Evolutionary conservation across 148 eudicot species (phyloP).

Genomic region (Linanthus parryae): DNA sequence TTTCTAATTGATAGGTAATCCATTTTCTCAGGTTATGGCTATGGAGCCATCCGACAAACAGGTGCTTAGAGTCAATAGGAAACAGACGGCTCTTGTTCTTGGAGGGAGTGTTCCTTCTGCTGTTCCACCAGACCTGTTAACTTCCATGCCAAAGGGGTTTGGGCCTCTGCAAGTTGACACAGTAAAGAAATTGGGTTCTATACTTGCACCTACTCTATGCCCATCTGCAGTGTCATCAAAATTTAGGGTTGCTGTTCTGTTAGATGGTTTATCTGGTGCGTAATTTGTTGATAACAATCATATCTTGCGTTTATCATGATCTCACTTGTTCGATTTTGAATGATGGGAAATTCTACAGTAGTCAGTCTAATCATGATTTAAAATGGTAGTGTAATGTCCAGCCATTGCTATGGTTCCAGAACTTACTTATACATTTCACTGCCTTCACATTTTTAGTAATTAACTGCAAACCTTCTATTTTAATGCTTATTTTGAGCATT

Average conservation of each 20-base stretch:
- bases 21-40: constrained; percentile 68
- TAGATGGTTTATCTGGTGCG: constrained; percentile 78
- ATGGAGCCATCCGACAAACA: constrained; percentile 78
- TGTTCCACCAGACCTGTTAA: constrained; percentile 66
- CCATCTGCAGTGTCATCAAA: constrained; percentile 81
- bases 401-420: too few relatives aligned
- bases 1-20: too few relatives aligned
- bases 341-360: too few relatives aligned
- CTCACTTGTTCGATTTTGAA: too few relatives aligned
- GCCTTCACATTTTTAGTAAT: too few relatives aligned
- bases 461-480: too few relatives aligned
- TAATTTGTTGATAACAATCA: constrained; percentile 4
- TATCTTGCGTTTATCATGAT: neutral
- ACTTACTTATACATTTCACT: too few relatives aligned
- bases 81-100: constrained; percentile 88
- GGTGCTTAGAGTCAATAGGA: constrained; percentile 57
- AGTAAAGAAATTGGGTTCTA: constrained; percentile 55
- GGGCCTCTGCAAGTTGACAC: constrained; percentile 56
- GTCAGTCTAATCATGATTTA: too few relatives aligned
- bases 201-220: constrained; percentile 67
- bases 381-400: too few relatives aligned
- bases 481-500: too few relatives aligned
- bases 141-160: constrained; percentile 26
- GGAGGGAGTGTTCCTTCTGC: constrained; percentile 80
- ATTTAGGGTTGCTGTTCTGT: constrained; percentile 66